phyloP scores from a whole-genome alignment of 164 flowering plant species.

The Vitis riparia region DNA sequence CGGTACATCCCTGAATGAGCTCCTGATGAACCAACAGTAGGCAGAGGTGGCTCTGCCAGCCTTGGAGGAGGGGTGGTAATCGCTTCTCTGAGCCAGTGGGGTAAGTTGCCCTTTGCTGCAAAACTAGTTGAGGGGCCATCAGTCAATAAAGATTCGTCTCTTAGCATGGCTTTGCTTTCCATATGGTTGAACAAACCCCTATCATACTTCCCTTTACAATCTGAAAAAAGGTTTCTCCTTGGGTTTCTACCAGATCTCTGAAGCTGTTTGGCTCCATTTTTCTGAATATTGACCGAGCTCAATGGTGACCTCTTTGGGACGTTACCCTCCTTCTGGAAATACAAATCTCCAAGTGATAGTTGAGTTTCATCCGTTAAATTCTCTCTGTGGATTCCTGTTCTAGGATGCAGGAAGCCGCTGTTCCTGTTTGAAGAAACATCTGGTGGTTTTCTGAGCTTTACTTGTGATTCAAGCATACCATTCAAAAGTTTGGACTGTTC shows the following conservation, averaged over 20 bases:
- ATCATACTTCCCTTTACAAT: slow-evolving; percentile 13
- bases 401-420: slow-evolving; percentile 7
- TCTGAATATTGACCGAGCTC: slow-evolving; percentile 12
- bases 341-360: slow-evolving; percentile 45
- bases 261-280: slow-evolving; percentile 16
- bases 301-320: slow-evolving; percentile 12
- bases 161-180: slow-evolving; percentile 2
- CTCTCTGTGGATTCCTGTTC: slow-evolving; percentile 14
- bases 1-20: slow-evolving; percentile 1
- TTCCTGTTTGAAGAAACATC: slow-evolving; percentile 1
- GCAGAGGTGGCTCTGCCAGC: slow-evolving; percentile 13
- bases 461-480: slow-evolving; percentile 9
- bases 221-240: slow-evolving; percentile 14
- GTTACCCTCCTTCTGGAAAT: slow-evolving; percentile 19
- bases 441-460: slow-evolving; percentile 6
- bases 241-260: slow-evolving; percentile 18
- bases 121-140: slow-evolving; percentile 6
- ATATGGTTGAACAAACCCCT: neutral
- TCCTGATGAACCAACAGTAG: slow-evolving; percentile 9
- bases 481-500: slow-evolving; percentile 43
- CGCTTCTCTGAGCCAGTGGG: slow-evolving; percentile 57
- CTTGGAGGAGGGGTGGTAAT: slow-evolving; percentile 21
- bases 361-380: slow-evolving; percentile 29
- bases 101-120: slow-evolving; percentile 26
- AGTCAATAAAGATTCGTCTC: neutral